Base-by-base conservation (phyloP, 805 yeast species). In the Candida glaebosa region DNA sequence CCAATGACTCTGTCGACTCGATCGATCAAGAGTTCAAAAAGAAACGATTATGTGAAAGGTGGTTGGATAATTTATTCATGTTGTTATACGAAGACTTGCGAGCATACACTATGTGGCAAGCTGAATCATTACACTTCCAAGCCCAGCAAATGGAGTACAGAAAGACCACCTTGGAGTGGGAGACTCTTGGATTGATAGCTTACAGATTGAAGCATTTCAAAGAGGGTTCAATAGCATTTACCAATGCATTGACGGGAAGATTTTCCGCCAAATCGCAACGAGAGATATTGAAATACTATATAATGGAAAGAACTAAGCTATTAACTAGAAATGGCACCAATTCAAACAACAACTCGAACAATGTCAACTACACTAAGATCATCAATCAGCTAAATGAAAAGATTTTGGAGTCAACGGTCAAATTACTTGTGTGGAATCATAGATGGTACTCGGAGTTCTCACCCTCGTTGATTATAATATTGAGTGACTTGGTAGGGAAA, bases 381-480 rank as follows among this genome's bases (percentile, higher is more conserved):
- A 56, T 73, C 18, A 63, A 60, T 38, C 69, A 63, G 40, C 57
- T 77, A 39, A 79, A 81, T 54, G 76, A 72, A 38, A 70, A 73
- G 47, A 78, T 87, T 9, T 69, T 90, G 44, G 88, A 84, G 43
- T 67, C 83, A 17, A 64, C 81, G 42, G 87, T 90, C 26, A 85
- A 84, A 53, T 67, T 93, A 40, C 67, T 84, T n/a, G 95, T 93
- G n/a, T 95, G 98, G 97, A 85, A 88, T 57, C 97, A 90, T 62
- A 79, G 99, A 57, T 93, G 99, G 99, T 95, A 91, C 65, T 78
- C 82, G 48, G 96, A 91, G 50, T 91, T 89, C 57, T 82, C 95
- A 6, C 86, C 95, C 16, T 69, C 69, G 37, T 67, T 88, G 37
- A 57, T 81, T n/a, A 58, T 65, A n/a, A 66, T 80, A 0, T 63